A percentile compares a stretch with the other conserved stretches of the same genome.
Evolutionary conservation across 441 rosid genomes (phyloP).

Genomic region (Adansonia grandidieri): DNA sequence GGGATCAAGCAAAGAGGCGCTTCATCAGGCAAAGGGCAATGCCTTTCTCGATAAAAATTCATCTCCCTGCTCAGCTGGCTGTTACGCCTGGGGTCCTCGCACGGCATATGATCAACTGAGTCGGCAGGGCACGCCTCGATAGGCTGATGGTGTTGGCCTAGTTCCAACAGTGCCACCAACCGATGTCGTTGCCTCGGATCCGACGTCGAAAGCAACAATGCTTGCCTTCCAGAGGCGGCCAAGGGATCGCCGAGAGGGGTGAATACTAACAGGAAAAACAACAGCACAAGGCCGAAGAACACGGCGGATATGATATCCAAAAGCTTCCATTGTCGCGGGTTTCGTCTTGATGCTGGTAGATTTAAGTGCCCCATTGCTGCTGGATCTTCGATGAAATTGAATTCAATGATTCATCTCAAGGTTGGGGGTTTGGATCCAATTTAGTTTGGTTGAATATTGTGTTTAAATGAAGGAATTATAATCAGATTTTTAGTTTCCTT

Average conservation of each 20-base stretch:
- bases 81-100: constrained; percentile 36
- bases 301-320: constrained; percentile 81
- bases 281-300: constrained; percentile 73
- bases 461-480: neutral
- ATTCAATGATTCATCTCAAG: neutral
- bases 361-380: constrained; percentile 66
- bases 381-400: constrained; percentile 29
- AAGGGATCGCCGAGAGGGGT: constrained; percentile 96
- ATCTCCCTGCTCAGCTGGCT: constrained; percentile 92
- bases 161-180: constrained; percentile 61
- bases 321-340: constrained; percentile 80
- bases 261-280: constrained; percentile 83
- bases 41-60: constrained; percentile 94
- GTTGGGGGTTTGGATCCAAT: neutral
- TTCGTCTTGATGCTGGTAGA: constrained; percentile 71
- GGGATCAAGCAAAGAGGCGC: constrained; percentile 90
- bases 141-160: constrained; percentile 60
- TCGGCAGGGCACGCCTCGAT: constrained; percentile 77
- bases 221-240: constrained; percentile 89
- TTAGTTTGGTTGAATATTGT: neutral
- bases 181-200: constrained; percentile 90
- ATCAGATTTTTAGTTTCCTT: neutral
- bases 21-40: constrained; percentile 81
- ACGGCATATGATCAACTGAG: constrained; percentile 88
- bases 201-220: constrained; percentile 71